Evolutionary conservation across 2,329 filamentous ascomycete species (phyloP).

Genomic region (Ophiostoma populinum): DNA sequence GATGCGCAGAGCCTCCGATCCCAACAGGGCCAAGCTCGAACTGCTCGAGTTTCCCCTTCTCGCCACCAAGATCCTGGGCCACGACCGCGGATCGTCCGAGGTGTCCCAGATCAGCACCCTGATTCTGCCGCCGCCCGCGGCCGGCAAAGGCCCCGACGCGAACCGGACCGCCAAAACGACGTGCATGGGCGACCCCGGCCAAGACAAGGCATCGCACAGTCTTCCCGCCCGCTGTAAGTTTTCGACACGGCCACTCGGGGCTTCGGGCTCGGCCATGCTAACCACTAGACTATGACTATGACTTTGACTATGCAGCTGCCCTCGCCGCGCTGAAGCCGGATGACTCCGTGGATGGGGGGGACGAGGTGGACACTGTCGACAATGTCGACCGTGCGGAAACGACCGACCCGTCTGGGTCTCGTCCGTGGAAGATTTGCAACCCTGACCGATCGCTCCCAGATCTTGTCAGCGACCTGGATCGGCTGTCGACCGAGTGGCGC

Average conservation of each 20-base stretch:
- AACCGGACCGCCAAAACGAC: neutral
- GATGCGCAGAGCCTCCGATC: too few species aligned
- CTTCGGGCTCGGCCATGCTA: too few species aligned
- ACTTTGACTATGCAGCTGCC: neutral
- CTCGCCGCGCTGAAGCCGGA: neutral
- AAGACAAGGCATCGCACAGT: neutral
- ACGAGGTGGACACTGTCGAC: too few species aligned
- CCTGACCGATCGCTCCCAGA: too few species aligned
- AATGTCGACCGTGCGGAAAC: too few species aligned
- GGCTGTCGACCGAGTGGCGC: constrained; percentile 5
- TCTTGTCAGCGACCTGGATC: constrained; percentile 1
- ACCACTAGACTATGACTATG: too few species aligned
- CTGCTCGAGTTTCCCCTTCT: neutral
- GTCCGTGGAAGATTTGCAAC: neutral
- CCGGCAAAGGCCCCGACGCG: neutral
- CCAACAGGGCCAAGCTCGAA: too few species aligned
- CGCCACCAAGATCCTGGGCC: neutral
- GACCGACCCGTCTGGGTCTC: too few species aligned
- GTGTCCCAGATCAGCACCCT: constrained; percentile 9
- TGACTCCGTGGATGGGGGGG: too few species aligned
- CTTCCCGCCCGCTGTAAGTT: constrained; percentile 1
- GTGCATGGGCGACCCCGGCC: neutral
- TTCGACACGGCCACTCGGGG: too few species aligned
- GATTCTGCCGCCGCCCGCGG: constrained; percentile 4
- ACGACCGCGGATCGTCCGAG: constrained; percentile 1